Evolutionary conservation across 352 stramenopile genomes (phyloP), one percentile per base, ranked within the genome.

Genomic region (Pythium volutum): DNA sequence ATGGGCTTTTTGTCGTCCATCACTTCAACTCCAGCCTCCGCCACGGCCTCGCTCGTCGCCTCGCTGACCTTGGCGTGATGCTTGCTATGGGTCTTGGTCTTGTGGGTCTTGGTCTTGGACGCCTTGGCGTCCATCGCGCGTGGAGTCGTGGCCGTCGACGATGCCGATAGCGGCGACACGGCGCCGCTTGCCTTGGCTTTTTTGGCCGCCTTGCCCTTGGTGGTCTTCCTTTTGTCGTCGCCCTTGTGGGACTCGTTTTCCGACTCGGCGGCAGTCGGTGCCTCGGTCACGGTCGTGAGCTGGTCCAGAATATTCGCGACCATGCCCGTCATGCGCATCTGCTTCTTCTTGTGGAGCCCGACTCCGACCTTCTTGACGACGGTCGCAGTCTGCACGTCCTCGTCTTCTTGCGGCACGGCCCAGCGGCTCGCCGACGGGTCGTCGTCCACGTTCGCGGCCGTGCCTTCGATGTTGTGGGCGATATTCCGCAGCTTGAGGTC

Each of bases 391-490:
- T 46, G 34, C 7, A 23, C 52, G 2, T 61, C 60, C 15, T 79
- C 57, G 4, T 79, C 70, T 1, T 62, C 34, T 5, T 65, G 66
- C 11, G 80, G 80, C 10, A 73, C 74, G 0, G 67, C 62, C 80
- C 80, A 89, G 4, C 78, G 80, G 33, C 70, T 74, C 20, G 62
- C 66, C 10, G 67, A 69, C 22, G 64, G 52, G 2, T 58, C 56
- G 58, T 76, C 71, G 20, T 89, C 82, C n/a, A 87, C 80, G 27
- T 84, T 83, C 6, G 78, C 76, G 4, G 76, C 67, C 14, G 77
- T 87, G n/a, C 82, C 82, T 51, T 92, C 82, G 34, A 90, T 92
- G 58, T 90, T 92, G 59, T 92, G 82, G 10, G 82, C 82, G 26
- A 92, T 92, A 38, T 88, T 92, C 23, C 81, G 71, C 34, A 92